Conservation (phyloP, 306 rosid genomes). For the Crotalaria pallida region DNA sequence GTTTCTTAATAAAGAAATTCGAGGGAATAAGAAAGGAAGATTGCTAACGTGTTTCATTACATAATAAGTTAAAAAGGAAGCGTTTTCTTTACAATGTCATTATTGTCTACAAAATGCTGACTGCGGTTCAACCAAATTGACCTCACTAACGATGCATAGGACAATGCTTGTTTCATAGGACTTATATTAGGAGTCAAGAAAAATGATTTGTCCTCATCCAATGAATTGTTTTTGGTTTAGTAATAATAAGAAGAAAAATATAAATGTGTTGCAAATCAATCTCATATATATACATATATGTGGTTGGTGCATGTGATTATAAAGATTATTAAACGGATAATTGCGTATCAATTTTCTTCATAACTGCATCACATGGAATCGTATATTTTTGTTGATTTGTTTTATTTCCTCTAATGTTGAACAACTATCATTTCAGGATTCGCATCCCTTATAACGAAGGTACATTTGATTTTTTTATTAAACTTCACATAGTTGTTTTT, state of each 20-base stretch:
- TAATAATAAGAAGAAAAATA: not conserved
- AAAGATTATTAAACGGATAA: not conserved
- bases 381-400: not conserved
- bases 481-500: no score
- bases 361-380: not conserved
- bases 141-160: not conserved
- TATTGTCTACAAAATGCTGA: no score
- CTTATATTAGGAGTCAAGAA: not conserved
- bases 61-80: no score
- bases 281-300: not conserved
- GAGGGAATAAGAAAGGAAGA: not conserved
- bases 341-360: not conserved
- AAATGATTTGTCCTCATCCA: not conserved
- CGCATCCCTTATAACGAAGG: no score
- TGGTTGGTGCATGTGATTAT: not conserved
- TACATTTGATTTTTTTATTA: no score
- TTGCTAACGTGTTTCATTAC: not conserved
- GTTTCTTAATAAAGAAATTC: not conserved
- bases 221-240: conserved; percentile 4
- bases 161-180: not conserved
- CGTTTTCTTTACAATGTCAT: no score
- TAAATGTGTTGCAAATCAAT: not conserved
- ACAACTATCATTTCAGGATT: no score
- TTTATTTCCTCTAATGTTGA: not conserved
- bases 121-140: no score